Base-by-base conservation (phyloP, 2,329 filamentous ascomycete genomes). In the Aspergillus neoniger region DNA sequence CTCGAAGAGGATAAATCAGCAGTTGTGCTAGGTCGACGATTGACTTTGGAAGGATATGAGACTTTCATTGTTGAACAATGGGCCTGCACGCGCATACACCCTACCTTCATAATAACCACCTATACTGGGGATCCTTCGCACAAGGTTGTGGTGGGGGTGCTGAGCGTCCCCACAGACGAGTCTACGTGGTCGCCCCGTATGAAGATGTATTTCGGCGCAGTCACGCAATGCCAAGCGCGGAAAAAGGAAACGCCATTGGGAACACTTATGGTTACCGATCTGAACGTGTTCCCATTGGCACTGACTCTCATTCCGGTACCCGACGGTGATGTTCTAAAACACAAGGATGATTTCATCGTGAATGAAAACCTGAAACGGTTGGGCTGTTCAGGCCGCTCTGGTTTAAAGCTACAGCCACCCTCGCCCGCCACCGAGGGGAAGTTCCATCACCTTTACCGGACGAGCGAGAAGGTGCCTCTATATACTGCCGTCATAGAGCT, bases 31-130 rank as follows among this genome's bases (percentile, higher is more conserved):
- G 86, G 93, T 67, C 88, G 89, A 56, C 86, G 87, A 58, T 83
- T 84, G 53, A 81, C 85, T 53, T 83, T 99, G 5, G 80, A 85
- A 62, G 94, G 94, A 66, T 98, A 97, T 77, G 93, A 98, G 75
- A 83, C 94, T 63, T 98, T 98, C 76, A 80, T 98, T 15, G 92
- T 98, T 65, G 95, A 98, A 76, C 95, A 99, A 82, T 99, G 95
- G 95, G 92, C 92, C 5, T 97, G 93, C 76, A 97, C 94, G 12
- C 87, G 95, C 55, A 85, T 88, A 59, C 92, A 96, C 63, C 94
- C 94, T 0, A 97, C 94, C 15, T 91, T 96, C 65, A 86, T 96
- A 53, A 96, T 98, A 65, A 91, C 90, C 44, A 96, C 93, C 3
- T 97, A 95, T 72, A 98, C 94, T 0, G 95, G 94, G 57, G 92